Conservation (phyloP, 2,329 filamentous ascomycete genomes). For the Xylariaceae sp. region DNA sequence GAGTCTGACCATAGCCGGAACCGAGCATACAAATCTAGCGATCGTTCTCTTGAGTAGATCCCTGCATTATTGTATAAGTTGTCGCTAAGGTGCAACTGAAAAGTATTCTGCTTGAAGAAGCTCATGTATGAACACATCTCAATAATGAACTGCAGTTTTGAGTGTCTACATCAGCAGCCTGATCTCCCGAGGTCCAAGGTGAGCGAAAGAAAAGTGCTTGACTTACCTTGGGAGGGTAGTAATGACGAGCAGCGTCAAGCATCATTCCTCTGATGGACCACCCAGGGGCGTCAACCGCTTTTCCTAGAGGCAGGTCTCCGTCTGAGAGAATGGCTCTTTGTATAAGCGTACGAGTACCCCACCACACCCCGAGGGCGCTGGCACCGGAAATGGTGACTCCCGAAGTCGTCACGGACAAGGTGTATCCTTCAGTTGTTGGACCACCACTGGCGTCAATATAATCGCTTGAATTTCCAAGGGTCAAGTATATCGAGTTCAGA, state of each 20-base stretch:
- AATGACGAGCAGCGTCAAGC: slow-evolving; percentile 62
- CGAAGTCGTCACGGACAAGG: slow-evolving; percentile 46
- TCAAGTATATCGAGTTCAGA: slow-evolving; percentile 51
- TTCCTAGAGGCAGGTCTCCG: slow-evolving; percentile 49
- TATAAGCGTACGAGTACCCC: slow-evolving; percentile 61
- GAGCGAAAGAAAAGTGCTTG: background rate
- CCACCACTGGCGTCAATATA: slow-evolving; percentile 54
- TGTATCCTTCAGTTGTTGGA: slow-evolving; percentile 56
- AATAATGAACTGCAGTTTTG: slow-evolving; percentile 50
- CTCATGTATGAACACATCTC: slow-evolving; percentile 66
- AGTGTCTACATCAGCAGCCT: slow-evolving; percentile 2
- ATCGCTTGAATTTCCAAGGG: slow-evolving; percentile 46
- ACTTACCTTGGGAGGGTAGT: slow-evolving; percentile 53
- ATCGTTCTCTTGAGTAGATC: slow-evolving; percentile 54
- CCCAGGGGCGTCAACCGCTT: slow-evolving; percentile 55
- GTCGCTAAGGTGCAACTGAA: slow-evolving; percentile 64
- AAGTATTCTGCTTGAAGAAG: slow-evolving; percentile 65
- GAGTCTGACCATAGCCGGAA: slow-evolving; percentile 61
- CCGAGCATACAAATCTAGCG: slow-evolving; percentile 57
- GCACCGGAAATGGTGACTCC: slow-evolving; percentile 56
- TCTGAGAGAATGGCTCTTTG: slow-evolving; percentile 54
- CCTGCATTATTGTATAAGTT: slow-evolving; percentile 58
- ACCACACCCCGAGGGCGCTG: slow-evolving; percentile 62
- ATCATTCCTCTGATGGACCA: slow-evolving; percentile 54
- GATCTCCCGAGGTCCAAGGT: background rate